Evolutionary conservation across 345 rosid genomes (phyloP), one percentile per base, ranked within the genome.

Genomic region (Melaleuca alternifolia): DNA sequence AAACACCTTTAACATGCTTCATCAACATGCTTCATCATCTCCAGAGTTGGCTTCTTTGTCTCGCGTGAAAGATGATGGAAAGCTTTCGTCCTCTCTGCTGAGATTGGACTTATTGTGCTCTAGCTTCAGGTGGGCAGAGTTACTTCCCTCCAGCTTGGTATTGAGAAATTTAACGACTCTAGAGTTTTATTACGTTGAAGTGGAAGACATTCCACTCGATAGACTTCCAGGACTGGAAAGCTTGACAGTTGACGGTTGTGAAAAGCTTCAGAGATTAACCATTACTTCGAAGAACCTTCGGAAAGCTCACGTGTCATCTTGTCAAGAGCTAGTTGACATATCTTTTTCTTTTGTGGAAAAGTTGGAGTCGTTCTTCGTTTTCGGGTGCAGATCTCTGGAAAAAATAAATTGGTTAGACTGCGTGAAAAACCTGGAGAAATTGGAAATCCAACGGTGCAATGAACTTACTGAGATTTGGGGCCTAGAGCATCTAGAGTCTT

Each of bases 311-410:
- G 2, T 59, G 16, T 59, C 16, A 0, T 59, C 4, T 59, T 59
- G 71, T 59, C 71, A 30, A 0, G 33, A 59, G 12, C 71, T 59
- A 6, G 4, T n/a, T 12, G 16, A 12, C 0, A 6, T n/a, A 59
- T 59, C 71, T 2, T 59, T n/a, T 13, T 12, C 37, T 0, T 6
- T 12, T n/a, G 12, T 16, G 0, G 37, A 59, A 12, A n/a, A 6
- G 6, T 6, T 59, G 37, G 4, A 59, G 37, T 59, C 71, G 0
- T 59, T 12, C 37, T 59, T 59, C 5, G 9, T 59, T n/a, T n/a
- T n/a, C 0, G 1, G 1, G 0, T 59, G 71, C 0, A 16, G 1
- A n/a, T 59, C 71, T 59, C 71, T 59, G 0, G 37, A 0, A 1
- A 59, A 8, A 6, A 59, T 59, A 59, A n/a, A n/a, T 0, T 12